These are phyloP conservation scores for Grammothele lineata DNA, from an alignment of 768 basidiomycete genomes.

Conservation along the genomic window DNA sequence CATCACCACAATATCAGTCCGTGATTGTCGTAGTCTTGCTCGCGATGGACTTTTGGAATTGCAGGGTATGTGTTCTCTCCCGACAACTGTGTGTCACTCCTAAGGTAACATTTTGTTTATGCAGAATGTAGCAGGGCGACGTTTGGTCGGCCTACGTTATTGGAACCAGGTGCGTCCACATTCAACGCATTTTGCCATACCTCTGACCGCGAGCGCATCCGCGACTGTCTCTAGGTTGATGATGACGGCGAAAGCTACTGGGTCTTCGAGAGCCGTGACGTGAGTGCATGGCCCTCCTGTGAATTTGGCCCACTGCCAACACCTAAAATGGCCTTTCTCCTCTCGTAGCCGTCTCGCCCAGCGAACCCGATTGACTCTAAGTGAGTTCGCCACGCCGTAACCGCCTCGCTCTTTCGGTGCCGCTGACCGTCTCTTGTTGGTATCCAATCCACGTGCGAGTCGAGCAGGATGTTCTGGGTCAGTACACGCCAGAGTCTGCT, in stretches of 20 bases:
- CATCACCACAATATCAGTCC: conserved; percentile 42
- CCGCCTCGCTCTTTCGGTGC: no score
- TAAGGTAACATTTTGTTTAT: no score
- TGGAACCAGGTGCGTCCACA: conserved; percentile 84
- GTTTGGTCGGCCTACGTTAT: conserved; percentile 90
- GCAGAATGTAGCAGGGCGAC: conserved; percentile 91
- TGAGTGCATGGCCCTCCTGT: conserved; percentile 35
- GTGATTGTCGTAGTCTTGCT: conserved; percentile 91
- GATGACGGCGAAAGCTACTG: conserved; percentile 95
- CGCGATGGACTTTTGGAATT: conserved; percentile 99
- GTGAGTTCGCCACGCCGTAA: conserved; percentile 38
- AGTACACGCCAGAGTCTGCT: conserved; percentile 16
- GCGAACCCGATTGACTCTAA: conserved; percentile 86
- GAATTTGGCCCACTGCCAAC: no score
- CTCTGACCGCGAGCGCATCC: conserved; percentile 1
- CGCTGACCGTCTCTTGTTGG: background rate
- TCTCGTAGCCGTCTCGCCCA: conserved; percentile 72
- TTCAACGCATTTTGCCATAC: conserved; percentile 23
- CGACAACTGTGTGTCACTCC: no score
- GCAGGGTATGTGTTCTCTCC: conserved; percentile 68
- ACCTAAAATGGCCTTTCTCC: no score
- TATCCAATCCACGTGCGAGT: conserved; percentile 4
- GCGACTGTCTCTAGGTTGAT: conserved; percentile 57
- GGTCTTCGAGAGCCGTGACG: conserved; percentile 98
- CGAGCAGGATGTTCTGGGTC: conserved; percentile 88